phyloP scores from a whole-genome alignment of 768 basidiomycete species.

The Omphalotus guepiniiformis region DNA sequence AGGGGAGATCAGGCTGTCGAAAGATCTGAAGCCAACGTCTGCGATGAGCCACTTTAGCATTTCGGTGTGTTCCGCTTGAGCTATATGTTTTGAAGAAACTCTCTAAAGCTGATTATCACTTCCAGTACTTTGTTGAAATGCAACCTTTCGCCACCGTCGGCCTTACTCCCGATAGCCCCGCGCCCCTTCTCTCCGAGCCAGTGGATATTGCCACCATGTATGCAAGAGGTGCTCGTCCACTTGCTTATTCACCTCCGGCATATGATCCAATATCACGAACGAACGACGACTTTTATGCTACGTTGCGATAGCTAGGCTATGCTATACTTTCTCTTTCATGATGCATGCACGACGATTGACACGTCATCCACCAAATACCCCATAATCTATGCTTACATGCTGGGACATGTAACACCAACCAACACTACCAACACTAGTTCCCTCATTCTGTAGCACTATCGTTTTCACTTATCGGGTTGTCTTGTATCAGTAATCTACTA shows the following conservation, averaged over 20 bases:
- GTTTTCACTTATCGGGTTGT: background rate
- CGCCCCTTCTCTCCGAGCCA: slow-evolving; percentile 41
- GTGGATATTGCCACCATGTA: slow-evolving; percentile 52
- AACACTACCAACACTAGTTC: no score
- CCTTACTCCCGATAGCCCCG: slow-evolving; percentile 30
- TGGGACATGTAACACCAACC: slow-evolving; percentile 4
- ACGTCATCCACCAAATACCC: background rate
- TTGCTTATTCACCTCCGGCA: slow-evolving; percentile 47
- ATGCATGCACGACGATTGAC: background rate
- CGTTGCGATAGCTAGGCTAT: background rate
- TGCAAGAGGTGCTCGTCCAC: slow-evolving; percentile 44
- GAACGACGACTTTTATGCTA: background rate
- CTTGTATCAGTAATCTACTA: slow-evolving; percentile 5
- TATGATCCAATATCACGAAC: slow-evolving; percentile 26
- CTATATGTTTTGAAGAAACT: background rate
- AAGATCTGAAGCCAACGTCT: slow-evolving; percentile 47
- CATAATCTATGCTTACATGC: no score
- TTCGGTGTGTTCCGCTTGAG: slow-evolving; percentile 38
- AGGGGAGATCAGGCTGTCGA: slow-evolving; percentile 48
- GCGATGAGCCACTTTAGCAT: slow-evolving; percentile 49
- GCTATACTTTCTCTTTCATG: background rate
- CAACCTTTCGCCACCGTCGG: slow-evolving; percentile 39
- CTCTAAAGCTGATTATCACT: background rate
- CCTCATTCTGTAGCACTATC: background rate
- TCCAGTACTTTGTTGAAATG: slow-evolving; percentile 44